Base-by-base conservation (phyloP, 192 early-diverging fungal genomes). In the Umbelopsis vinacea region DNA sequence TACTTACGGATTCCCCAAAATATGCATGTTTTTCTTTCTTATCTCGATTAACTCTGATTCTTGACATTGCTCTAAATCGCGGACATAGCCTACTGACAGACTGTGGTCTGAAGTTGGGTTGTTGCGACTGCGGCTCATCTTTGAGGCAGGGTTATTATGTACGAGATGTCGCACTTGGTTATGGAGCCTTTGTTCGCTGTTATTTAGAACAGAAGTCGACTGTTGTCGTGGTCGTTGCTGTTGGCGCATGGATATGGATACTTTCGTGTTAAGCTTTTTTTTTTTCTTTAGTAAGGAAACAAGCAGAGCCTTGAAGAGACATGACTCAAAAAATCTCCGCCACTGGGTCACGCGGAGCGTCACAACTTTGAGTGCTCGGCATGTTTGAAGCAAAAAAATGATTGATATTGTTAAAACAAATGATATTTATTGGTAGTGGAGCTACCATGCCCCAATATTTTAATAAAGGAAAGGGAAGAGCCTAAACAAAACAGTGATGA, bases 271-370 rank as follows among this genome's bases (percentile, higher is more conserved):
- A n/a, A 50, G 57, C 10, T 33, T 35, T 63, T 37, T 14, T 63
- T 63, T 35, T 63, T 63, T 63, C 19, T 57, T 57, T 57, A 11
- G 21, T 57, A 6, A 15, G 57, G 57, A 63, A 63, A 63, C 57
- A 63, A 63, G 57, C 57, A 33, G 11, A 3, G 29, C 26, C 35
- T 63, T 14, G 11, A 6, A 63, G 57, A 63, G 57, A 63, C 57
- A 63, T 37, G 57, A 35, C 33, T 35, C 26, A 63, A 63, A 63
- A 29, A 63, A 63, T 63, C 57, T 63, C 57, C 57, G 57, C 57
- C 33, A n/a, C 17, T 37, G 57, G 29, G 57, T 63, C 57, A 63
- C 57, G 57, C 57, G 57, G 57, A 43, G 57, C 26, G 57, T 63
- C 57, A 63, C 57, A 63, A 37, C 33, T 43, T 43, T 12, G 11